Conservation (phyloP, 495 filamentous ascomycete genomes). For the Hamigera avellanea region DNA sequence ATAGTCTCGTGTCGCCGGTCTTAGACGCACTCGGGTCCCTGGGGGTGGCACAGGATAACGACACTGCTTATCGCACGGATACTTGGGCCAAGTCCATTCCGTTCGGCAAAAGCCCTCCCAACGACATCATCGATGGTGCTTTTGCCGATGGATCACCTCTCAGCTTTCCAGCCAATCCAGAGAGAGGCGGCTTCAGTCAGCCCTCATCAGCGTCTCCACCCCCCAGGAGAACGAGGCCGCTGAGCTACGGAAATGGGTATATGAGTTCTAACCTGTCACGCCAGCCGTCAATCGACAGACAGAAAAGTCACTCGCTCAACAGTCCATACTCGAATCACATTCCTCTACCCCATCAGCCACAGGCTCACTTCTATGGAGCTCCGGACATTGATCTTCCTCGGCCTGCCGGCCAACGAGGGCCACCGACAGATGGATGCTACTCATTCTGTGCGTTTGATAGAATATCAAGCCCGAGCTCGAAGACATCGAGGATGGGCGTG, state of each 20-base stretch:
- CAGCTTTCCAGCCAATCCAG: conserved; percentile 25
- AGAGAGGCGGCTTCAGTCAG: conserved; percentile 34
- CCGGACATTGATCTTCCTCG: conserved; percentile 41
- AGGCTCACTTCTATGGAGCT: conserved; percentile 56
- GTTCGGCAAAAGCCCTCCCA: conserved; percentile 38
- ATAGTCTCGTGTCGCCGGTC: conserved; percentile 28
- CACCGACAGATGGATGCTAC: conserved; percentile 45
- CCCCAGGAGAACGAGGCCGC: conserved; percentile 25
- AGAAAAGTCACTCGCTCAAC: conserved; percentile 34
- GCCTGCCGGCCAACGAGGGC: conserved; percentile 11
- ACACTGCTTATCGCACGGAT: conserved; percentile 28
- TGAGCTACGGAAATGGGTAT: conserved; percentile 34
- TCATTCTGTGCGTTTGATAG: conserved; percentile 74
- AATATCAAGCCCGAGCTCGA: conserved; percentile 39
- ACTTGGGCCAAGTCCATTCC: conserved; percentile 40
- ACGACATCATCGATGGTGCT: conserved; percentile 30
- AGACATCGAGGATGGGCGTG: conserved; percentile 37
- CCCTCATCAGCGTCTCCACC: conserved; percentile 40
- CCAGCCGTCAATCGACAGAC: conserved; percentile 29
- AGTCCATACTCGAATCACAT: conserved; percentile 36
- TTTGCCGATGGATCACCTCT: conserved; percentile 32
- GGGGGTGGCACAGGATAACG: conserved; percentile 18
- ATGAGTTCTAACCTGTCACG: conserved; percentile 22
- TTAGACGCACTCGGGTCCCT: conserved; percentile 31
- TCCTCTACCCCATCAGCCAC: conserved; percentile 72